A percentile compares a stretch with the other conserved stretches of the same genome.
These are phyloP conservation scores for Hypoxylon fuscum DNA, from an alignment of 495 filamentous ascomycete species.

Conservation along the genomic window DNA sequence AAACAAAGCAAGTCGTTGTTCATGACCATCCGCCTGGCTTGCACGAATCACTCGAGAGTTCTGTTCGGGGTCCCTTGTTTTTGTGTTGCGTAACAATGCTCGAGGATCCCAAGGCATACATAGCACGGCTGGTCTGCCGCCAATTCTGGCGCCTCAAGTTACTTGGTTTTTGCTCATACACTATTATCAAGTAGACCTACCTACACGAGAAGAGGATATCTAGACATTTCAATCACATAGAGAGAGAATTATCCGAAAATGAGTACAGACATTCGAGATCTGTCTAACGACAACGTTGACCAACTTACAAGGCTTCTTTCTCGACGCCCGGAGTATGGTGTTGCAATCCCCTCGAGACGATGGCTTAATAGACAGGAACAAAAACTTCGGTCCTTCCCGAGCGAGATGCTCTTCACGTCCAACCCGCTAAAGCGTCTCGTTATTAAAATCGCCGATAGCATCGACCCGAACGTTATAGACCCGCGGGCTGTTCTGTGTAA, in stretches of 20 bases:
- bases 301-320: constrained; percentile 39
- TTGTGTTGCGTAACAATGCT: constrained; percentile 18
- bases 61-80: constrained; percentile 7
- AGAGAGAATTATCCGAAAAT: constrained; percentile 15
- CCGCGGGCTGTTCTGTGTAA: constrained; percentile 46
- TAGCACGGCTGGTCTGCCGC: constrained; percentile 3
- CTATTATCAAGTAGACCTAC: background rate
- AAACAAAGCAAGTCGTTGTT: constrained; percentile 21
- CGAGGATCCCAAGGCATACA: constrained; percentile 10
- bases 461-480: constrained; percentile 32
- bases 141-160: background rate
- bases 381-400: constrained; percentile 34
- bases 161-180: background rate
- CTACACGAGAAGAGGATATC: background rate
- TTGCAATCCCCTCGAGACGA: constrained; percentile 40
- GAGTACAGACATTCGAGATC: constrained; percentile 34
- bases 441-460: constrained; percentile 33
- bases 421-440: constrained; percentile 38
- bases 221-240: constrained; percentile 6
- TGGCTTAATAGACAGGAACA: constrained; percentile 41
- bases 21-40: background rate
- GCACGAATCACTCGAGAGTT: constrained; percentile 7
- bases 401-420: constrained; percentile 27
- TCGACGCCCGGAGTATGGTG: constrained; percentile 42
- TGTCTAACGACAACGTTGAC: constrained; percentile 25